phyloP scores from a whole-genome alignment of 139 green algal genomes.

The Coccomyxa sp. region DNA sequence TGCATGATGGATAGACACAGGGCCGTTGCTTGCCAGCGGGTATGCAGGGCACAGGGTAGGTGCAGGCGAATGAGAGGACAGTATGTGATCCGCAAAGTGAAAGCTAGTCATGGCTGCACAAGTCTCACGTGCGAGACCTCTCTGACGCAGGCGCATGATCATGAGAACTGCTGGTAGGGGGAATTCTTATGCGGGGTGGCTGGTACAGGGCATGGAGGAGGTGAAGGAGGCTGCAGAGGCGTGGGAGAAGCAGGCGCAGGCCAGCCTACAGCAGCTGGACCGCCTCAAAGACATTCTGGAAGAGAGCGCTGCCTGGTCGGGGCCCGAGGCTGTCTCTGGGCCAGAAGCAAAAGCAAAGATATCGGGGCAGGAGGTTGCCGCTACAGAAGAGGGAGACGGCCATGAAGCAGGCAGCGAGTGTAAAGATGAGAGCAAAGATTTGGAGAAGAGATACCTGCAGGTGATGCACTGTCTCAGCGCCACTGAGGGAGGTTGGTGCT shows the following conservation, averaged over 20 bases:
- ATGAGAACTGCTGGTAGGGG: not conserved
- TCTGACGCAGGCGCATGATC: not conserved
- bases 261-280: slow-evolving; percentile 38
- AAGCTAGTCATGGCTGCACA: not conserved
- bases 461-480: no score
- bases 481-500: no score
- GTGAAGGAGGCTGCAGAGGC: not conserved
- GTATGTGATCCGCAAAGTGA: not conserved
- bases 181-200: not conserved
- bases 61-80: not conserved
- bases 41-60: not conserved
- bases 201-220: not conserved
- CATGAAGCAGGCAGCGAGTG: no score
- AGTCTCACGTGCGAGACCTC: not conserved
- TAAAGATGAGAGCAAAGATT: no score
- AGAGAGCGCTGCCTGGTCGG: slow-evolving; percentile 61
- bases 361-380: no score
- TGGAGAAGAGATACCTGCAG: no score
- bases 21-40: not conserved
- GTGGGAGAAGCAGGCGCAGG: slow-evolving; percentile 61
- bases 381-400: no score
- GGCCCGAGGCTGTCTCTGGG: no score
- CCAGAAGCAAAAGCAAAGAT: no score
- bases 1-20: no score
- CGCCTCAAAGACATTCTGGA: slow-evolving; percentile 67